Evolutionary conservation across 768 basidiomycete species (phyloP), one percentile per base, ranked within the genome.

Genomic region (Chalciporus pseudorubinellus): DNA sequence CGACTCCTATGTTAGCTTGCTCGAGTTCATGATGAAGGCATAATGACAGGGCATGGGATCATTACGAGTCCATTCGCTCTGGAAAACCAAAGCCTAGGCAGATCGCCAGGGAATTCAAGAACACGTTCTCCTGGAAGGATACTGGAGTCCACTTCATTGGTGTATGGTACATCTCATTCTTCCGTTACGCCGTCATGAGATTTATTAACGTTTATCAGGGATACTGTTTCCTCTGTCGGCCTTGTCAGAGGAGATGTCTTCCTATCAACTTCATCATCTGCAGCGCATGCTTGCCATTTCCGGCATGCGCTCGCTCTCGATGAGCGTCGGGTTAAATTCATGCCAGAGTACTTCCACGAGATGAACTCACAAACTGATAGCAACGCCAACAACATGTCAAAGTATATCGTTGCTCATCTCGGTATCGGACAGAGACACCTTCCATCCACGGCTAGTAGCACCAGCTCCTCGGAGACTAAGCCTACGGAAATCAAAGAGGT

Each of bases 241-340:
- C 42, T 81, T 36, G 68, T 83, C 45, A 74, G 56, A 51, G 56
- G 76, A 2, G 74, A 74, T 22, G 70, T 78, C 6, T 63, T 64
- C 16, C 72, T 85, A 5, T 84, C 84, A 0, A 84, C 85, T 60
- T 79, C 80, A 1, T 76, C 73, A 2, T 77, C 78, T 3, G 81
- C 83, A 42, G 74, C 72, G 9, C 77, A 78, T 53, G 78, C 84
- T 39, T 73, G 73, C 5, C 75, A 78, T 16, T 83, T 86, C 65
- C 75, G 85, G 16, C 85, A 88, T 42, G 84, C 83, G 0, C 61
- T 87, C 10, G 67, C 84, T 3, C 75, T 88, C n/a, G 83, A 86
- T 44, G 84, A 85, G 48, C 77, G 73, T 6, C 75, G 83, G 2
- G 72, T 78, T 46, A 83, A 82, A 63, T 84, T 84, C 64, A 78